Base-by-base conservation (phyloP, 2,329 filamentous ascomycete species). In the Sporothrix luriei region DNA sequence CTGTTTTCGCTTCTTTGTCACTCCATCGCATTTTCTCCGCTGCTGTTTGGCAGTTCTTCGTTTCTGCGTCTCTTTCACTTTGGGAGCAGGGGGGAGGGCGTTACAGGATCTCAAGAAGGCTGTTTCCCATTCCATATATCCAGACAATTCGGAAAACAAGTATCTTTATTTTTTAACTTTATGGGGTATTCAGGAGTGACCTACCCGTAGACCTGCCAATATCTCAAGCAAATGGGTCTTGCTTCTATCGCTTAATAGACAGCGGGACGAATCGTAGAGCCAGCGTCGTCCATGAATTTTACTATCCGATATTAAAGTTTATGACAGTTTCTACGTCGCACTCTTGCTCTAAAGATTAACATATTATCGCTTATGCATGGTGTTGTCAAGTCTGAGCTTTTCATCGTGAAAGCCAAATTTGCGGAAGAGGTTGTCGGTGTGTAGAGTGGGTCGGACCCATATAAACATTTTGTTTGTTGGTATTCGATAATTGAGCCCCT, bases 61-160 rank as follows among this genome's bases (percentile, higher is more conserved):
- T 33, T 43, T 46, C 33, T 59, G 26, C 19, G 7, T 64, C 40
- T 43, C 33, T 54, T 38, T 46, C 49, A 21, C 43, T 54, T 26
- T 29, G 49, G 26, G 33, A 33, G 33, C 6, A 29, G 29, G 33
- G 4, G 43, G 59, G 59, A 26, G n/a, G 70, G 70, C 68, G 70
- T 69, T 68, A 40, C 24, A 51, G 24, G 64, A 55, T 52, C 49
- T 69, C 65, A 51, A 64, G 19, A 49, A 61, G 68, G 69, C 48
- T 40, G 66, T 69, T 51, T 69, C 40, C 59, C 67, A 48, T 71
- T 70, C 66, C 68, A 70, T 71, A 72, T 71, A 72, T 71, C 71
- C 70, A 70, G 70, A 70, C 68, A 69, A 68, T 33, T 48, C 54
- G 48, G 57, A 69, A 70, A 69, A 72, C 62, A 40, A 33, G 6